Evolutionary conservation across 768 basidiomycete species (phyloP), one percentile per base, ranked within the genome.

Genomic region (Suillus fuscotomentosus): DNA sequence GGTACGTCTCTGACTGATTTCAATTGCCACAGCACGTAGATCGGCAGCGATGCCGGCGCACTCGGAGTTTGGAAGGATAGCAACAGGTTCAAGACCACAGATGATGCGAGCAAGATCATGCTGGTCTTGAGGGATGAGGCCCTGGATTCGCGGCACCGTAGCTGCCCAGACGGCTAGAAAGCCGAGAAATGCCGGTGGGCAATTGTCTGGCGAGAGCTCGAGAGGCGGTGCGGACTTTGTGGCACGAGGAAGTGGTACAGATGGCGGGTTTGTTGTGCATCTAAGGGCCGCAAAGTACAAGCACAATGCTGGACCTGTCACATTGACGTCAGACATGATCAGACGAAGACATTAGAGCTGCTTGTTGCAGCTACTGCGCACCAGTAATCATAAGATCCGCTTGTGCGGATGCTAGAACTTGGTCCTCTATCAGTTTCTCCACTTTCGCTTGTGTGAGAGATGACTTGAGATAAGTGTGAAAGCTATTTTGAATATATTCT

Each of bases 351-450:
- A 3, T 15, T 38, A 7, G 56, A 45, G 15, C 50, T 43, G 13
- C 24, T n/a, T 14, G 27, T 31, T 31, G 6, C 54, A 38, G n/a
- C 51, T 42, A 13, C 24, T n/a, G 67, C 82, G 66, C 59, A 87
- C 93, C 92, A 72, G 90, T 88, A 64, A 95, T 89, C 92, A 94
- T 94, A 38, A 95, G 76, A 80, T 95, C 92, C 0, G 82, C 85
- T 76, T 93, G 90, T 13, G 91, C 94, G 53, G 87, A 89, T 42
- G 88, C 88, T 6, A 95, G 79, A 1, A 92, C 74, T 48, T 92
- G 88, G 8, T 84, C 84, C 70, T 91, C 90, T 41, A 95, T 78
- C 2, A 95, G 79, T 3, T 80, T 78, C 74, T 95, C 94, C 0
- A 82, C 84, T 70, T 91, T 93, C 0, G 93, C 94, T 69, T 89